Percentiles rank a stretch among this genome's conserved stretches.
These are phyloP conservation scores for Citrullus mucosospermus DNA, from an alignment of 306 rosid genomes.

Conservation along the genomic window DNA sequence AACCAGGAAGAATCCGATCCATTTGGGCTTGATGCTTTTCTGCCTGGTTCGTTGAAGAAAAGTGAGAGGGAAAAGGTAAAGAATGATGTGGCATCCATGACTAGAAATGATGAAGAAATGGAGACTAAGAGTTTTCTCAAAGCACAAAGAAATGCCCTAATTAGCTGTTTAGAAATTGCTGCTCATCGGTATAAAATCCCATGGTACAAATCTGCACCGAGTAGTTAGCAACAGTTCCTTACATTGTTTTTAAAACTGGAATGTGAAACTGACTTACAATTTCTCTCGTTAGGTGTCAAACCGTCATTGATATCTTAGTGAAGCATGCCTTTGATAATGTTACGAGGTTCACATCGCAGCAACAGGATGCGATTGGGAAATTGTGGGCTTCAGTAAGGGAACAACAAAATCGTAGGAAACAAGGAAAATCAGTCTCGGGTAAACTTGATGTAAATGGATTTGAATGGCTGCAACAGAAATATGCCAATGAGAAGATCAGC, in stretches of 20 bases:
- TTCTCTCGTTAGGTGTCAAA: slow-evolving; percentile 71
- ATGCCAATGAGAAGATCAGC: slow-evolving; percentile 81
- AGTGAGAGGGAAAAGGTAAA: slow-evolving; percentile 43
- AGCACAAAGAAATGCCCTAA: slow-evolving; percentile 69
- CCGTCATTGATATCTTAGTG: slow-evolving; percentile 84
- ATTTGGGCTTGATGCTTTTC: slow-evolving; percentile 78
- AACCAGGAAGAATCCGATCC: slow-evolving; percentile 53
- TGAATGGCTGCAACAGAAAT: slow-evolving; percentile 83
- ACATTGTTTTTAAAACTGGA: background rate
- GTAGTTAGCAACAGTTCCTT: background rate
- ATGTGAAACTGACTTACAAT: background rate
- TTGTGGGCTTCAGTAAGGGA: slow-evolving; percentile 85
- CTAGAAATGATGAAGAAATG: slow-evolving; percentile 35
- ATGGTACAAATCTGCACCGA: slow-evolving; percentile 29
- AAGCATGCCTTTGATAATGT: slow-evolving; percentile 74
- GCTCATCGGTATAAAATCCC: slow-evolving; percentile 72
- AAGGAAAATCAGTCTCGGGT: slow-evolving; percentile 80
- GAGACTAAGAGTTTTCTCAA: slow-evolving; percentile 60
- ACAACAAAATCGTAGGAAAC: slow-evolving; percentile 64
- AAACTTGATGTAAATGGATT: slow-evolving; percentile 82
- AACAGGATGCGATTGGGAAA: slow-evolving; percentile 64
- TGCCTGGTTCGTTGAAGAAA: slow-evolving; percentile 47
- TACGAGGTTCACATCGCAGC: slow-evolving; percentile 61
- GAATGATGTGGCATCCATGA: slow-evolving; percentile 31
- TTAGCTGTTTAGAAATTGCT: slow-evolving; percentile 75